Percentiles rank a stretch among this genome's conserved stretches.
These are phyloP conservation scores for Alternaria metachromatica DNA, from an alignment of 2,329 filamentous ascomycete genomes.

Conservation along the genomic window DNA sequence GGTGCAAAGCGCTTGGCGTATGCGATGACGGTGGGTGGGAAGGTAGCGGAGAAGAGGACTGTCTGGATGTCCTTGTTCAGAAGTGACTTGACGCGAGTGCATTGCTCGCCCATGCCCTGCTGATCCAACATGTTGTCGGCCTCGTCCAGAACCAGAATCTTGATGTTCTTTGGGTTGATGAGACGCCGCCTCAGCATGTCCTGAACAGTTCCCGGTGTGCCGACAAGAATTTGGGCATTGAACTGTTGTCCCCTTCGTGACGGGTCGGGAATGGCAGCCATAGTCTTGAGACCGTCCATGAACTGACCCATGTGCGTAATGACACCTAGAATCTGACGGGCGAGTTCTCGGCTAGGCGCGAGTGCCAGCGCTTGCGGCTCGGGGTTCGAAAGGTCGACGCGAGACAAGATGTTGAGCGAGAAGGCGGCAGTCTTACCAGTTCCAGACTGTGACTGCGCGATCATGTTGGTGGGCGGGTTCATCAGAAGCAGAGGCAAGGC, in stretches of 20 bases:
- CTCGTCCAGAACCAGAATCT: conserved; percentile 90
- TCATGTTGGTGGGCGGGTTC: conserved; percentile 90
- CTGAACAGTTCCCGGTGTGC: conserved; percentile 91
- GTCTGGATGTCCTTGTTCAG: conserved; percentile 80
- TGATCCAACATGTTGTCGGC: conserved; percentile 99
- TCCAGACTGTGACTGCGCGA: conserved; percentile 98
- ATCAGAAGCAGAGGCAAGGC: conserved; percentile 87
- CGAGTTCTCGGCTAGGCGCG: conserved; percentile 91
- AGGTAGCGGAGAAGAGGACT: conserved; percentile 93
- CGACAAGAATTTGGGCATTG: conserved; percentile 81
- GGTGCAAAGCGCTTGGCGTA: conserved; percentile 88
- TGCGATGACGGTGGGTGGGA: conserved; percentile 82
- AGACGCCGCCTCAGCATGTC: conserved; percentile 81
- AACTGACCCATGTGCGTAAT: conserved; percentile 84
- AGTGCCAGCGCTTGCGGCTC: conserved; percentile 86
- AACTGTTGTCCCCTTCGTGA: conserved; percentile 72
- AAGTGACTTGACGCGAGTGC: conserved; percentile 81
- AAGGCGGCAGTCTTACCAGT: conserved; percentile 98
- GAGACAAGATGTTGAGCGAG: conserved; percentile 87
- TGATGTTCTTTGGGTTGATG: conserved; percentile 74
- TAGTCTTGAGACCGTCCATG: conserved; percentile 75
- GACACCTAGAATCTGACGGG: conserved; percentile 90
- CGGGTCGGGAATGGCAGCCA: conserved; percentile 82
- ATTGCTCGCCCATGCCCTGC: conserved; percentile 94
- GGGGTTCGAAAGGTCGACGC: conserved; percentile 75